A percentile compares a stretch with the other conserved stretches of the same genome.
Evolutionary conservation across 345 rosid species (phyloP).

Genomic region (Brassica carinata): DNA sequence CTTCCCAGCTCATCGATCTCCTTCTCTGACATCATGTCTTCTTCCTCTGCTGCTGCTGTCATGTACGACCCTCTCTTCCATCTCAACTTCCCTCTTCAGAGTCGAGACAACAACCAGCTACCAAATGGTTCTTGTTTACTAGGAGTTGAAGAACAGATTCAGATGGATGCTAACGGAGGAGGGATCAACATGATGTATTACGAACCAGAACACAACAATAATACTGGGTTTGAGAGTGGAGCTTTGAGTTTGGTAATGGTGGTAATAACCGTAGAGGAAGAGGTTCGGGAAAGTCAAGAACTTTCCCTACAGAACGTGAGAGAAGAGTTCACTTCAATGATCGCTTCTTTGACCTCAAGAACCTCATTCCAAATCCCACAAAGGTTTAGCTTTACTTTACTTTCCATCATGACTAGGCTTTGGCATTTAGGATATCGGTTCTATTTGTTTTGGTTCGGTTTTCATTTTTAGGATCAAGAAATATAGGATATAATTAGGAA

Average conservation of each 20-base stretch:
- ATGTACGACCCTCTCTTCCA: constrained; percentile 50
- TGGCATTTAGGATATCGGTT: too few species aligned
- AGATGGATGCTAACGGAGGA: constrained; percentile 33
- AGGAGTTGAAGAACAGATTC: constrained; percentile 39
- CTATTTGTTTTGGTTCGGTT: too few species aligned
- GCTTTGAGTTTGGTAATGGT: constrained; percentile 31
- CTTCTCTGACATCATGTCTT: constrained; percentile 39
- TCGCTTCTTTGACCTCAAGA: constrained; percentile 47
- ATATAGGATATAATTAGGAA: too few species aligned
- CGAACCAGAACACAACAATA: constrained; percentile 33
- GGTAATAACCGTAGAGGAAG: constrained; percentile 45
- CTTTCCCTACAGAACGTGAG: constrained; percentile 59
- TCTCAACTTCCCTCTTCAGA: constrained; percentile 44
- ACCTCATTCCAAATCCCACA: constrained; percentile 65
- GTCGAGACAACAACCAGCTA: constrained; percentile 26
- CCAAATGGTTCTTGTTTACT: constrained; percentile 40
- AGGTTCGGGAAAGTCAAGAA: constrained; percentile 23
- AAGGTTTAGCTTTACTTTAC: constrained; percentile 45
- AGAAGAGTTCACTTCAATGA: constrained; percentile 62
- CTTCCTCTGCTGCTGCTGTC: constrained; percentile 48
- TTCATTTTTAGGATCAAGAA: too few species aligned
- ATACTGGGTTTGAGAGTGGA: constrained; percentile 42
- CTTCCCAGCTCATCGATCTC: constrained; percentile 36
- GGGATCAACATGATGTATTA: constrained; percentile 32
- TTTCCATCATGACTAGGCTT: not conserved